A percentile compares a stretch with the other conserved stretches of the same genome.
These are phyloP conservation scores for Canariomyces notabilis DNA, from an alignment of 2,329 filamentous ascomycete genomes.

Conservation along the genomic window DNA sequence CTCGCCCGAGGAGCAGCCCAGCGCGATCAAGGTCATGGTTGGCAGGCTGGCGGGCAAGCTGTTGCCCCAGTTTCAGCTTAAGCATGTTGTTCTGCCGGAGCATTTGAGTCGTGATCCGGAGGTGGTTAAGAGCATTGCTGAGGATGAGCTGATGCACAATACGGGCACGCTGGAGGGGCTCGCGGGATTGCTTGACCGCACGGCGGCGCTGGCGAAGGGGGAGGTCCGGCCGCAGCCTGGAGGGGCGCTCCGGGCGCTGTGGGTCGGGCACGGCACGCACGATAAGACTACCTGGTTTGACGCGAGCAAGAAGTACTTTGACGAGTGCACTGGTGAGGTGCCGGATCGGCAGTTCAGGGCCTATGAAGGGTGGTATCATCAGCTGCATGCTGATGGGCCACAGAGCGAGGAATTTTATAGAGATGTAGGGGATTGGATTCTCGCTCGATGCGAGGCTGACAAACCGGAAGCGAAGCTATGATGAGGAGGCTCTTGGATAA, in stretches of 20 bases:
- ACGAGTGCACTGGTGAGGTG: constrained; percentile 45
- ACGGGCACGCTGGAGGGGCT: constrained; percentile 82
- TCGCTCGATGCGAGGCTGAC: constrained; percentile 38
- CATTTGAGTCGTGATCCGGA: constrained; percentile 63
- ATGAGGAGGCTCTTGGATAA: not conserved
- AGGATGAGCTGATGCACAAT: constrained; percentile 71
- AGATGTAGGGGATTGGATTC: constrained; percentile 63
- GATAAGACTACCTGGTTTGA: constrained; percentile 66
- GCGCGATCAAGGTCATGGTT: constrained; percentile 54
- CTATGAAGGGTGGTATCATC: constrained; percentile 77
- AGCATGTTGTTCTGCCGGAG: constrained; percentile 58
- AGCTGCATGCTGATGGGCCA: constrained; percentile 56
- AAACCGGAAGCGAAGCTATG: constrained; percentile 16
- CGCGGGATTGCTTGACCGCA: constrained; percentile 71
- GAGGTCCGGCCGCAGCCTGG: constrained; percentile 38
- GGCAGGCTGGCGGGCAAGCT: constrained; percentile 65
- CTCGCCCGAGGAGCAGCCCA: constrained; percentile 59
- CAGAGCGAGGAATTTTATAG: constrained; percentile 50
- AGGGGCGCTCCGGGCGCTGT: constrained; percentile 55
- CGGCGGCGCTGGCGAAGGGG: constrained; percentile 53
- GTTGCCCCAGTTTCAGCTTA: constrained; percentile 62
- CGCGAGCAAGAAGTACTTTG: constrained; percentile 60
- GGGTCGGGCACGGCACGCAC: constrained; percentile 70
- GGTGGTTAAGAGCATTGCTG: constrained; percentile 54
- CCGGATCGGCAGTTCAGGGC: constrained; percentile 65